Conservation (phyloP, 495 filamentous ascomycete species). For the Xylaria curta region DNA sequence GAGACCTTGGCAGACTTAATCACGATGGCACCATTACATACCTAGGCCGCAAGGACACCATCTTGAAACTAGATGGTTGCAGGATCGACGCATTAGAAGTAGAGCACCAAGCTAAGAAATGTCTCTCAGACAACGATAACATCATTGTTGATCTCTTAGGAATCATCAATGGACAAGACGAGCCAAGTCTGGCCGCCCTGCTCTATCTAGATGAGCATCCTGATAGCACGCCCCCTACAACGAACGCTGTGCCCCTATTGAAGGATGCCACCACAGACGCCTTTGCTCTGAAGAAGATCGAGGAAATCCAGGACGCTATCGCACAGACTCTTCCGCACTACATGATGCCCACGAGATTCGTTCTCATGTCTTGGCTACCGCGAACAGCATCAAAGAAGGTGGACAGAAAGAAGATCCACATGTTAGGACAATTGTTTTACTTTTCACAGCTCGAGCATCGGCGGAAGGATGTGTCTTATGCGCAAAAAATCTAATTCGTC, state of each 20-base stretch:
- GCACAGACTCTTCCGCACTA: slow-evolving; percentile 20
- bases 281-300: slow-evolving; percentile 5
- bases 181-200: slow-evolving; percentile 19
- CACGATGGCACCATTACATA: slow-evolving; percentile 54
- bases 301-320: slow-evolving; percentile 4
- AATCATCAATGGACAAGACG: slow-evolving; percentile 19
- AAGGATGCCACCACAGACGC: slow-evolving; percentile 17
- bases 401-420: slow-evolving; percentile 20
- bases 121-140: slow-evolving; percentile 21
- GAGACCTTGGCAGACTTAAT: slow-evolving; percentile 46
- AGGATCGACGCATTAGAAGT: slow-evolving; percentile 17
- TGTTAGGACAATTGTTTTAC: slow-evolving; percentile 21
- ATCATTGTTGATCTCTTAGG: slow-evolving; percentile 14
- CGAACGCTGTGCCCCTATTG: slow-evolving; percentile 1
- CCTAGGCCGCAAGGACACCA: slow-evolving; percentile 44
- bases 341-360: slow-evolving; percentile 20
- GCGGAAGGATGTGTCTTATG: slow-evolving; percentile 21
- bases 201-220: slow-evolving; percentile 23
- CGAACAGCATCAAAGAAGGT: slow-evolving; percentile 16
- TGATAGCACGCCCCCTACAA: slow-evolving; percentile 8
- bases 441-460: slow-evolving; percentile 19
- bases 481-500: slow-evolving; percentile 9
- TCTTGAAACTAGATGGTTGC: slow-evolving; percentile 23
- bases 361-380: slow-evolving; percentile 20
- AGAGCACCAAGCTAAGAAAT: slow-evolving; percentile 21